phyloP scores from a whole-genome alignment of 345 rosid species.

The Durio zibethinus region DNA sequence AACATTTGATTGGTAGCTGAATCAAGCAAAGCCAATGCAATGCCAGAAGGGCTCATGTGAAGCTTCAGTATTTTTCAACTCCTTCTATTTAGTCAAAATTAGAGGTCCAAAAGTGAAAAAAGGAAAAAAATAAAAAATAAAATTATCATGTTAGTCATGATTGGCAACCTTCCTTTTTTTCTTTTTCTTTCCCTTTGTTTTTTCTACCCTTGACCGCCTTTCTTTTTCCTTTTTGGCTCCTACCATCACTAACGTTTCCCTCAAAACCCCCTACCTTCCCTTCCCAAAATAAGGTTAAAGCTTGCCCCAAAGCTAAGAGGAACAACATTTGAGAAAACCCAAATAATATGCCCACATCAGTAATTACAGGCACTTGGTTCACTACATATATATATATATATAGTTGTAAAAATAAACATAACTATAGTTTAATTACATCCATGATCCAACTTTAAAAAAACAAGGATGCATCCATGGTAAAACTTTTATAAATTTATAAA shows the following conservation, averaged over 20 bases:
- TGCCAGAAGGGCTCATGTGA: slow-evolving; percentile 11
- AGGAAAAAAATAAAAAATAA: background rate
- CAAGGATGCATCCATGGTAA: no score
- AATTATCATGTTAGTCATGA: background rate
- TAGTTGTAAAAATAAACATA: no score
- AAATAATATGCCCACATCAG: background rate
- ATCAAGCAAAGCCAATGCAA: background rate
- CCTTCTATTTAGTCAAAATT: background rate
- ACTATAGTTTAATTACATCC: no score
- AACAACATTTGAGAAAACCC: background rate
- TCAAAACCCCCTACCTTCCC: background rate
- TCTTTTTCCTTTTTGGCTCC: background rate
- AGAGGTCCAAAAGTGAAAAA: background rate
- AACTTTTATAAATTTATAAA: no score
- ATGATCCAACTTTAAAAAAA: no score
- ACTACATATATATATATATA: no score
- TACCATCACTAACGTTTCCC: no score
- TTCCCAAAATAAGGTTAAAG: background rate
- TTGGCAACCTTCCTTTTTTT: background rate
- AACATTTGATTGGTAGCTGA: background rate
- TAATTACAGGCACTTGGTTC: background rate
- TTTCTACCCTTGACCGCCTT: background rate
- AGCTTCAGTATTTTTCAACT: background rate
- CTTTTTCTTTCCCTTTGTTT: background rate
- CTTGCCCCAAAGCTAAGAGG: background rate